Conservation (phyloP, 768 basidiomycete species). For the Nidularia sp. region DNA sequence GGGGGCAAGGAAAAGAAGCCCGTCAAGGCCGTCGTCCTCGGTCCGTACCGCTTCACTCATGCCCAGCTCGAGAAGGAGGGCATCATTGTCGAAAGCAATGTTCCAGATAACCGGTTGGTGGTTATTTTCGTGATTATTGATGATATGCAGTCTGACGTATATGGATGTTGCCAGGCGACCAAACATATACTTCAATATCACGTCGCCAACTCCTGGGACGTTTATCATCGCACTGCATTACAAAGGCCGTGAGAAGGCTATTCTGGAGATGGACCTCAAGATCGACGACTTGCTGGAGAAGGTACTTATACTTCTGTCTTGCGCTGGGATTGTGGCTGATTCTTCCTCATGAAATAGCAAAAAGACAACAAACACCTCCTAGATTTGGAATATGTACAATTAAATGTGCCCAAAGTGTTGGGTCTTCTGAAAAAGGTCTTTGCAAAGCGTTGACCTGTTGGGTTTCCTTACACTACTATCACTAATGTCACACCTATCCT, state of each 20-base stretch:
- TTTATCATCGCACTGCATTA: conserved; percentile 99
- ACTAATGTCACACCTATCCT: background rate
- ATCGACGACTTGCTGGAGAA: conserved; percentile 98
- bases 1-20: conserved; percentile 98
- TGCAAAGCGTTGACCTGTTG: conserved; percentile 65
- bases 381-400: conserved; percentile 96
- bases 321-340: conserved; percentile 1
- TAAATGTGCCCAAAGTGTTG: conserved; percentile 94
- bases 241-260: conserved; percentile 98
- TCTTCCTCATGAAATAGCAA: conserved; percentile 56
- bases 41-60: conserved; percentile 97
- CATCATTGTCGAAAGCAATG: conserved; percentile 98
- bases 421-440: conserved; percentile 93
- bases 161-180: conserved; percentile 59
- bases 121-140: background rate
- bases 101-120: conserved; percentile 91
- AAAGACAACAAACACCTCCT: conserved; percentile 97
- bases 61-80: conserved; percentile 98
- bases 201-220: conserved; percentile 94
- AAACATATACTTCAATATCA: conserved; percentile 99
- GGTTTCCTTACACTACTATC: background rate
- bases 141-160: background rate
- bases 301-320: conserved; percentile 39
- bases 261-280: conserved; percentile 99
- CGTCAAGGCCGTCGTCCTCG: conserved; percentile 78